Conservation (phyloP, 495 filamentous ascomycete species). For the Polyplosphaeria fusca region DNA sequence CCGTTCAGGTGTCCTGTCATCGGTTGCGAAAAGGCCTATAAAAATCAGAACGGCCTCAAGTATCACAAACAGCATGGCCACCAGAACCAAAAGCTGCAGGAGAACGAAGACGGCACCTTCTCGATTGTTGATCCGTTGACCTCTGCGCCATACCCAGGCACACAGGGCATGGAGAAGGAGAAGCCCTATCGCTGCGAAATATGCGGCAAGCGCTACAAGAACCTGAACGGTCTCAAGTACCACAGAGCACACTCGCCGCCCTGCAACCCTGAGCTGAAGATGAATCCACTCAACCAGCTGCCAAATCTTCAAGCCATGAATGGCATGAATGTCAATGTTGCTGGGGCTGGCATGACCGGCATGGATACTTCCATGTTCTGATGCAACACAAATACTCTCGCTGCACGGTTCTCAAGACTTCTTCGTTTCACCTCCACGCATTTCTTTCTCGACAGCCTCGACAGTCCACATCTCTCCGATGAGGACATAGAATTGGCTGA, state of each 20-base stretch:
- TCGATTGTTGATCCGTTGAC: slow-evolving; percentile 98
- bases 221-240: slow-evolving; percentile 66
- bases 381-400: background rate
- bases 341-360: slow-evolving; percentile 41
- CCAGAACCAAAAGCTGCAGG: slow-evolving; percentile 89
- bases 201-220: slow-evolving; percentile 99
- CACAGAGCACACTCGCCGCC: slow-evolving; percentile 42
- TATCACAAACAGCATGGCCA: slow-evolving; percentile 89
- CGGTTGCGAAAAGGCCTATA: slow-evolving; percentile 98
- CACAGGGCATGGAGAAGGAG: slow-evolving; percentile 98
- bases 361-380: slow-evolving; percentile 39
- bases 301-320: slow-evolving; percentile 36
- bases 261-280: slow-evolving; percentile 43
- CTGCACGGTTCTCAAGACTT: background rate
- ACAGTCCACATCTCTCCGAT: background rate
- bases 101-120: slow-evolving; percentile 94
- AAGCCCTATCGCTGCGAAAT: slow-evolving; percentile 96
- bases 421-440: background rate
- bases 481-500: background rate
- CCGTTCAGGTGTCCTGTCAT: slow-evolving; percentile 97
- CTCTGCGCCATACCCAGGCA: slow-evolving; percentile 87
- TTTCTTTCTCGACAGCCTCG: background rate
- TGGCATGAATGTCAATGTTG: slow-evolving; percentile 42
- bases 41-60: slow-evolving; percentile 98
- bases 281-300: slow-evolving; percentile 29